These are phyloP conservation scores for Tuber calosporum DNA, from an alignment of 495 filamentous ascomycete genomes.

Conservation along the genomic window DNA sequence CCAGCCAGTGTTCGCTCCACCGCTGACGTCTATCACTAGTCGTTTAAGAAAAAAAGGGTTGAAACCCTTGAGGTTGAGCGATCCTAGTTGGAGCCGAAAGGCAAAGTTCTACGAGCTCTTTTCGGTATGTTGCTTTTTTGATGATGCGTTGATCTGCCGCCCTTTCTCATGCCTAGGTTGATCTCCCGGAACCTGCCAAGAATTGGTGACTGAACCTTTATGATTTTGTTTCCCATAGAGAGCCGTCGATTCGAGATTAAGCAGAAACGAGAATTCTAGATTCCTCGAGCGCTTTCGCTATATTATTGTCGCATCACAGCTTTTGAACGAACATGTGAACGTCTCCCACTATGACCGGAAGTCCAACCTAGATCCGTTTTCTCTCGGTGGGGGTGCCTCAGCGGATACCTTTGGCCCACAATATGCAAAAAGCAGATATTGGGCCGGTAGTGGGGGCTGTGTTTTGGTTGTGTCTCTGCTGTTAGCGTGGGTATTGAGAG, in stretches of 20 bases:
- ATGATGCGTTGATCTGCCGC: conserved; percentile 2
- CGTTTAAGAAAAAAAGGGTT: conserved; percentile 28
- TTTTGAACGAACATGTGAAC: conserved; percentile 64
- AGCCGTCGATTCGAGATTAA: conserved; percentile 67
- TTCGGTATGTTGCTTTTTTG: conserved; percentile 33
- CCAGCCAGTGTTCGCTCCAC: conserved; percentile 21
- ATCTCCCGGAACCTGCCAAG: conserved; percentile 15
- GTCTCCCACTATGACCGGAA: conserved; percentile 42
- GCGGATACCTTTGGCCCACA: conserved; percentile 47
- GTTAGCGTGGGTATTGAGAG: conserved; percentile 38
- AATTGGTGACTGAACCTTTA: conserved; percentile 37
- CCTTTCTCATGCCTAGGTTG: conserved; percentile 33
- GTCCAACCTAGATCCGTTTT: conserved; percentile 37
- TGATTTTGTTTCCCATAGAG: conserved; percentile 40
- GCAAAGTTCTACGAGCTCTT: conserved; percentile 37
- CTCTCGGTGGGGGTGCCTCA: conserved; percentile 44
- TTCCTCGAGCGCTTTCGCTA: conserved; percentile 97
- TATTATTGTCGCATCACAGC: conserved; percentile 86
- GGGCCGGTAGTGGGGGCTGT: conserved; percentile 39
- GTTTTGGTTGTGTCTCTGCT: conserved; percentile 35
- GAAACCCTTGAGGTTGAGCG: conserved; percentile 27
- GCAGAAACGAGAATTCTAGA: conserved; percentile 69
- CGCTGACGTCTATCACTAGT: conserved; percentile 43
- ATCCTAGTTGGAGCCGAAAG: conserved; percentile 30
- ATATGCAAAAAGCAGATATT: conserved; percentile 37